Base-by-base conservation (phyloP, 2,329 filamentous ascomycete species). In the Diaporthe longicolla region DNA sequence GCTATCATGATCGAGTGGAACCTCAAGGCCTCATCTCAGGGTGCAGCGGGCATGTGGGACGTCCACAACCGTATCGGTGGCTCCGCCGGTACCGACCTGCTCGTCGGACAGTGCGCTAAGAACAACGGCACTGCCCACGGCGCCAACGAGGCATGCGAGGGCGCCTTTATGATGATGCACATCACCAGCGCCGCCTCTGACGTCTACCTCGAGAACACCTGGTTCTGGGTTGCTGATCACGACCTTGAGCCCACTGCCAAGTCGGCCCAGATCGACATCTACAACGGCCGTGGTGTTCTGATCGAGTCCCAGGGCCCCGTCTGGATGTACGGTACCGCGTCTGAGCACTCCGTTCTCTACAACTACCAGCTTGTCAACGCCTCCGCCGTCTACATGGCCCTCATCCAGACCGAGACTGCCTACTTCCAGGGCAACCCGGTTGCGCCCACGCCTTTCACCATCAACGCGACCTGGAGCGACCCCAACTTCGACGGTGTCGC, bases 1-100 rank as follows among this genome's bases (percentile, higher is more conserved):
- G 96, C 95, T 24, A 94, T 98, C 80, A 89, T 98, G 81, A 91
- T 98, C 85, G 90, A 98, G 82, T 98, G 95, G 93, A 98, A 98
- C 84, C 87, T 98, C 55, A 91, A 90, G 57, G 92, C 91, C 48
- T 82, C 88, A 78, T 87, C 83, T 72, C 88, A 92, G 73, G 95
- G 94, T 61, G 89, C 91, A 1, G 92, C 92, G 26, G 96, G 91
- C 76, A 92, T 98, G 84, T 99, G 95, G 94, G 97, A 99, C 80
- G 92, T 95, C n/a, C 97, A 99, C 87, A 93, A 97, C 85, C 94
- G 97, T 80, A 90, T 99, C 78, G 96, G 95, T 79, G 97, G 97
- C 57, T 92, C 93, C 71, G 92, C 93, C 6, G 96, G 96, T 75
- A 97, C 95, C 37, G 84, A 94, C 77, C 89, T 98, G 21, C 94